Percentiles rank a stretch among this genome's conserved stretches.
Evolutionary conservation across 345 rosid species (phyloP).

Genomic region (Gossypium ekmanianum): DNA sequence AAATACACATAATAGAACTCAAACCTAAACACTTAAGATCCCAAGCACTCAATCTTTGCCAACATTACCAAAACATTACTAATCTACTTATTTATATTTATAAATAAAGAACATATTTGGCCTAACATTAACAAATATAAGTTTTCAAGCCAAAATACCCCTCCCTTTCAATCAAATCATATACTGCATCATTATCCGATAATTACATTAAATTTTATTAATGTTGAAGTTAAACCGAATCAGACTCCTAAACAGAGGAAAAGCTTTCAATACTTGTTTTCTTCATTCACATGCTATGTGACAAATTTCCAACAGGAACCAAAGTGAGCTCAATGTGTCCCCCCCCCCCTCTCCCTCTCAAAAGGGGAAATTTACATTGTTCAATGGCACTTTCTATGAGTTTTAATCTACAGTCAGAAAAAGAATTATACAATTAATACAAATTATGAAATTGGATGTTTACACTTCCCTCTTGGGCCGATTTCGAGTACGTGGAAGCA

Average conservation of each 20-base stretch:
- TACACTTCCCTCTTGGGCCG: constrained; percentile 73
- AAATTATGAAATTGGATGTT: not conserved
- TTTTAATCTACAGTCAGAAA: not conserved
- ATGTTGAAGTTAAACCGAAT: too few relatives aligned
- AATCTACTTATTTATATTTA: too few relatives aligned
- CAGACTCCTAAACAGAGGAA: too few relatives aligned
- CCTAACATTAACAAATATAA: too few relatives aligned
- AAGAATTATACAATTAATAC: constrained; percentile 9
- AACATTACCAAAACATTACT: too few relatives aligned
- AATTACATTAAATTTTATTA: too few relatives aligned
- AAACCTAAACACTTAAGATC: too few relatives aligned
- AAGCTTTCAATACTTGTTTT: too few relatives aligned
- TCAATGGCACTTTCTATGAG: not conserved
- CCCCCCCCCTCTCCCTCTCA: not conserved
- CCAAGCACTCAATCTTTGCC: too few relatives aligned
- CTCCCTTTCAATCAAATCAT: not conserved
- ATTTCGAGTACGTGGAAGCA: constrained; percentile 48
- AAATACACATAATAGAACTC: too few relatives aligned
- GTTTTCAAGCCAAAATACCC: too few relatives aligned
- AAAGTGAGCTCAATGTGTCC: not conserved
- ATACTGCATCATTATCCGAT: not conserved
- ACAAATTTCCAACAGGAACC: not conserved
- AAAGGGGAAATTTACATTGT: not conserved
- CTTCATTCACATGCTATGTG: not conserved
- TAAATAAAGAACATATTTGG: too few relatives aligned